These are phyloP conservation scores for Phytophthora citrophthora DNA, from an alignment of 352 stramenopile species.

Conservation along the genomic window DNA sequence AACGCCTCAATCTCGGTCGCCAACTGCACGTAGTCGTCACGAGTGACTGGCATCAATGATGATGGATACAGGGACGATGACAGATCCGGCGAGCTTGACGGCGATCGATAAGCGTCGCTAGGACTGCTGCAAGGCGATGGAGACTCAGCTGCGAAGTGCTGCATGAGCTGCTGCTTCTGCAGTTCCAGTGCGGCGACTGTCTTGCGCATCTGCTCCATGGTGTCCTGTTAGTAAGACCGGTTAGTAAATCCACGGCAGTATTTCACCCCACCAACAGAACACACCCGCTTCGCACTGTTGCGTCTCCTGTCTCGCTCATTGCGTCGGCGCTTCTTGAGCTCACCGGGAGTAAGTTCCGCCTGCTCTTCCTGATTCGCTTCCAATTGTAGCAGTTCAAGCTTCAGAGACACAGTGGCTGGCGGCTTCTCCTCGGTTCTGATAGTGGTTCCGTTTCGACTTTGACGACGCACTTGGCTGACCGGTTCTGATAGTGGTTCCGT, in stretches of 20 bases:
- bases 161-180: slow-evolving; percentile 35
- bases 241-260: slow-evolving; percentile 1
- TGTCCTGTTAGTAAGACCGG: slow-evolving; percentile 18
- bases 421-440: slow-evolving; percentile 1
- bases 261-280: not conserved
- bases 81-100: slow-evolving; percentile 3
- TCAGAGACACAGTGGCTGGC: not conserved
- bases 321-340: slow-evolving; percentile 25
- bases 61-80: slow-evolving; percentile 3
- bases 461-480: slow-evolving; percentile 3
- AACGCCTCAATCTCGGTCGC: slow-evolving; percentile 44
- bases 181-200: slow-evolving; percentile 13
- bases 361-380: slow-evolving; percentile 6
- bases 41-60: slow-evolving; percentile 2
- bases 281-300: slow-evolving; percentile 45
- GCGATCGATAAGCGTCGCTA: not conserved
- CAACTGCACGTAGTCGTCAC: slow-evolving; percentile 40
- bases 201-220: slow-evolving; percentile 13
- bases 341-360: not conserved
- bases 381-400: slow-evolving; percentile 10
- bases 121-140: not conserved
- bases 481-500: slow-evolving; percentile 3
- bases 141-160: slow-evolving; percentile 1
- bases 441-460: slow-evolving; percentile 17
- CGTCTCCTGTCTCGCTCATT: slow-evolving; percentile 23